phyloP scores from a whole-genome alignment of 2,329 filamentous ascomycete species.

The Penicillium sp. region DNA sequence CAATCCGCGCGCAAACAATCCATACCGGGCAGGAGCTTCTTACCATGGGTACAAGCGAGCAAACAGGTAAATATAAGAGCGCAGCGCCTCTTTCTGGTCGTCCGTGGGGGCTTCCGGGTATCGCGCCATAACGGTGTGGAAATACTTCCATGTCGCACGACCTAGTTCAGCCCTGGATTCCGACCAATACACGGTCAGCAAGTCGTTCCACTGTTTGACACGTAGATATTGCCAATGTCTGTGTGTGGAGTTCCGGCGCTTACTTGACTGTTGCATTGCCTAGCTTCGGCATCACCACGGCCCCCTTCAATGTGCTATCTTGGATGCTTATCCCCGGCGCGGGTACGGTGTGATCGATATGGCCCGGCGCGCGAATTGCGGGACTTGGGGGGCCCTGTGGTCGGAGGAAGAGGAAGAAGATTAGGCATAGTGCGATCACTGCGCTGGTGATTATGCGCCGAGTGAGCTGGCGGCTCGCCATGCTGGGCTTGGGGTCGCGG shows the following conservation, averaged over 20 bases:
- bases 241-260: not conserved
- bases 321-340: slow-evolving; percentile 25
- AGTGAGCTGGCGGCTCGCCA: slow-evolving; percentile 41
- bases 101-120: slow-evolving; percentile 64
- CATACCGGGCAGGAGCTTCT: not conserved
- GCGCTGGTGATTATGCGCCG: slow-evolving; percentile 39
- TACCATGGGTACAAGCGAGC: slow-evolving; percentile 66
- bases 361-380: slow-evolving; percentile 42
- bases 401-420: slow-evolving; percentile 41
- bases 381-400: slow-evolving; percentile 41
- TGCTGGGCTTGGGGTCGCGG: slow-evolving; percentile 11
- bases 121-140: slow-evolving; percentile 67
- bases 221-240: not conserved
- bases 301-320: slow-evolving; percentile 44
- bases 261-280: slow-evolving; percentile 53
- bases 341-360: slow-evolving; percentile 35
- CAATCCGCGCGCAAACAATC: not conserved
- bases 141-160: slow-evolving; percentile 65
- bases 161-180: slow-evolving; percentile 60
- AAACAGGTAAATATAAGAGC: slow-evolving; percentile 64
- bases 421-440: slow-evolving; percentile 33
- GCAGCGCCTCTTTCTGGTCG: slow-evolving; percentile 61
- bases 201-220: not conserved
- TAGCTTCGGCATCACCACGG: slow-evolving; percentile 48
- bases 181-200: slow-evolving; percentile 10